phyloP scores from a whole-genome alignment of 2,329 filamentous ascomycete species.

The Beauveria sp. region DNA sequence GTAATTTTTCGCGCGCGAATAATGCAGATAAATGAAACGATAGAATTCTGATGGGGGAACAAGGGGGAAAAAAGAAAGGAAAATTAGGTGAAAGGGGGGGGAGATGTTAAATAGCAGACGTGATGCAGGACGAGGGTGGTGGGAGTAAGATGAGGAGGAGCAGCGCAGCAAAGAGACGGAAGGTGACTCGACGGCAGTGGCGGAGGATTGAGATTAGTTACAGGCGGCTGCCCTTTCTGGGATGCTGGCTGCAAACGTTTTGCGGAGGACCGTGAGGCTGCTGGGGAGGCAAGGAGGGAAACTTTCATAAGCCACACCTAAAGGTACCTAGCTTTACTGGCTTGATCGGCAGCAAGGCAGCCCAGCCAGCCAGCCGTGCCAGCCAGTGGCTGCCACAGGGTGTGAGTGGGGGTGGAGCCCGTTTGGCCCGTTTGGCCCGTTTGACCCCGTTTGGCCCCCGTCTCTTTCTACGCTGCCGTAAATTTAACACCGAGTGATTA shows the following conservation, averaged over 20 bases:
- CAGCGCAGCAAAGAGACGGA: not conserved
- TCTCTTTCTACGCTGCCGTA: not conserved
- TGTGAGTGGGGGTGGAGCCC: constrained; percentile 2
- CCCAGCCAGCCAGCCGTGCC: too few relatives aligned
- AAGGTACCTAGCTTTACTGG: too few relatives aligned
- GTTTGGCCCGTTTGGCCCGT: not conserved
- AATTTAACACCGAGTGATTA: too few relatives aligned
- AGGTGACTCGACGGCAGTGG: not conserved
- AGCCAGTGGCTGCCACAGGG: not conserved
- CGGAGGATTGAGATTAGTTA: too few relatives aligned
- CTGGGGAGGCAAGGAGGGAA: too few relatives aligned
- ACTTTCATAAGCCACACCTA: too few relatives aligned
- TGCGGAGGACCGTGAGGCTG: too few relatives aligned
- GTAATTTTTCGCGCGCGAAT: not conserved
- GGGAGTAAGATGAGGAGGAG: not conserved
- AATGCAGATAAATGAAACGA: not conserved
- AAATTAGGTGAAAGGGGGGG: not conserved
- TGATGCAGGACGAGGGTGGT: not conserved
- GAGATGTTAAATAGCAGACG: not conserved
- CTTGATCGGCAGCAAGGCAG: too few relatives aligned
- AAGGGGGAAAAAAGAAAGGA: not conserved
- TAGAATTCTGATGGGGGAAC: not conserved
- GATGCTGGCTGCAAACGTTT: too few relatives aligned
- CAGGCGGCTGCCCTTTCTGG: too few relatives aligned
- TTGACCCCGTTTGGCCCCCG: not conserved